Base-by-base conservation (phyloP, 345 rosid species). In the Luvunga scandens region DNA sequence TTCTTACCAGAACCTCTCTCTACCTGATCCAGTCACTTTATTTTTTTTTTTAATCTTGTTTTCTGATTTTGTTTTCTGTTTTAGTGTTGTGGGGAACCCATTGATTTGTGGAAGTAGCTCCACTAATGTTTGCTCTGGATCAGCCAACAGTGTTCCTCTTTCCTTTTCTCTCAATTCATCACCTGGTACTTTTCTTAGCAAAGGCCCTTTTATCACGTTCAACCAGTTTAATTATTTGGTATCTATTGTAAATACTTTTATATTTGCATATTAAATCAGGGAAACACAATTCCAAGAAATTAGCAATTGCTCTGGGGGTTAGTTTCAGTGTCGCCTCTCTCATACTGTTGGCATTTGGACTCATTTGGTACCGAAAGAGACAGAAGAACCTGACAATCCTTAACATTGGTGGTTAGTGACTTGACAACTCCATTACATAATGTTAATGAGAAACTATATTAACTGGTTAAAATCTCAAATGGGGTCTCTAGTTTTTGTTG, bases 11-110 rank as follows among this genome's bases (percentile, higher is more conserved):
- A 53, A 53, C 56, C 82, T 78, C 4, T n/a, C 68, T 16, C 28
- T 63, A 65, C 27, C 57, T 57, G 69, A 19, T 33, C 75, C 69
- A 39, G 9, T 67, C 73, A 42, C 27, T 65, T 3, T 1, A 4
- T 5, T 61, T 39, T 65, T 81, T 45, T 45, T 12, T 42, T 3
- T 6, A 34, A 45, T 45, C 74, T 72, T 45, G 55, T 31, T 9
- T 72, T 59, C 50, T 45, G 45, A 69, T 55, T 38, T n/a, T 76
- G 25, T 31, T 57, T 9, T 27, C 70, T 74, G 19, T 71, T 80
- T 55, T 6, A 95, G 99, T 85, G 80, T 93, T 71, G 91, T 86
- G 34, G 99, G 97, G 16, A 93, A 95, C 78, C 96, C 92, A 34
- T 69, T 91, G 85, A 92, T 95, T 53, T 93, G 99, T 83, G 90